Evolutionary conservation across 2,329 filamentous ascomycete species (phyloP).

Genomic region (Monilinia fructicola): DNA sequence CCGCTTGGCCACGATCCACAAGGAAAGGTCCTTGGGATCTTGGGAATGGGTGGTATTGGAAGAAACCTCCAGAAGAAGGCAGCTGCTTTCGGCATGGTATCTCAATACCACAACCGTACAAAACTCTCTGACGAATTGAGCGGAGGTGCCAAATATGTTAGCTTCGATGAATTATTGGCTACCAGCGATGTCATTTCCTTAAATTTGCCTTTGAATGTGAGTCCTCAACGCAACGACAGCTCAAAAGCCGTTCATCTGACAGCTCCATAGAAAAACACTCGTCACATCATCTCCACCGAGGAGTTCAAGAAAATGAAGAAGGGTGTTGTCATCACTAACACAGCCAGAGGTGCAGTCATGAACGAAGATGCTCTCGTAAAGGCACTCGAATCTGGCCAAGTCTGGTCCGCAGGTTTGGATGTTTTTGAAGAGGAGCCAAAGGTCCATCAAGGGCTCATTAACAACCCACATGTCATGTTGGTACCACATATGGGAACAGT

Average conservation of each 20-base stretch:
- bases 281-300: constrained; percentile 68
- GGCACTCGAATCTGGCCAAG: constrained; percentile 67
- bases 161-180: constrained; percentile 69
- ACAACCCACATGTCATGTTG: constrained; percentile 70
- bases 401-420: constrained; percentile 71
- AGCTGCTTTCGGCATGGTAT: constrained; percentile 71
- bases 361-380: constrained; percentile 77
- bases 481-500: constrained; percentile 81
- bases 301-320: constrained; percentile 78
- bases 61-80: constrained; percentile 74
- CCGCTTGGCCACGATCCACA: constrained; percentile 73
- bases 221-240: constrained; percentile 39
- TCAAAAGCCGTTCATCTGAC: not conserved
- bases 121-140: constrained; percentile 56
- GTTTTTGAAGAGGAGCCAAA: constrained; percentile 81
- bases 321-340: constrained; percentile 77
- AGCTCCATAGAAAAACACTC: constrained; percentile 55
- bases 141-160: constrained; percentile 62
- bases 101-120: constrained; percentile 73
- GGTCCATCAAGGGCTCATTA: constrained; percentile 69
- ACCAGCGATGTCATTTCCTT: constrained; percentile 75
- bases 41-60: constrained; percentile 87
- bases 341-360: constrained; percentile 77
- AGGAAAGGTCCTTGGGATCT: constrained; percentile 74
- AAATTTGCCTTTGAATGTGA: constrained; percentile 78